These are phyloP conservation scores for Gyromitra esculenta DNA, from an alignment of 2,329 filamentous ascomycete species.

Conservation along the genomic window DNA sequence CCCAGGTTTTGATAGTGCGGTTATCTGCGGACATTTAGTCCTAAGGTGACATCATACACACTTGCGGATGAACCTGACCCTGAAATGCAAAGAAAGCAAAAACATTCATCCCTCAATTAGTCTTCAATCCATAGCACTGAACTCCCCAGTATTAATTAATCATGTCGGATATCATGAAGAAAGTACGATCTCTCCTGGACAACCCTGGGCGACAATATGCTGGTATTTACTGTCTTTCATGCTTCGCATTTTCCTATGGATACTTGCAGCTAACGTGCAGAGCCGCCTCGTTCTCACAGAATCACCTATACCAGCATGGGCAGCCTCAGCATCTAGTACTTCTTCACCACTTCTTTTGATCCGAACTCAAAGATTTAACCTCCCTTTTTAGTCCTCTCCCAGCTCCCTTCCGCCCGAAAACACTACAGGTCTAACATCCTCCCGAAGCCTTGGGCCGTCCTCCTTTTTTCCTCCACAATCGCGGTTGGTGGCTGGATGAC, in stretches of 20 bases:
- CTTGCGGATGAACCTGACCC: neutral
- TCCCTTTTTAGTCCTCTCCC: constrained; percentile 48
- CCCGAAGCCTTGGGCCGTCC: constrained; percentile 54
- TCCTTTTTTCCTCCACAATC: constrained; percentile 55
- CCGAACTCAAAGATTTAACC: constrained; percentile 20
- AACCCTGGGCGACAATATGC: constrained; percentile 44
- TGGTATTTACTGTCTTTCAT: constrained; percentile 29
- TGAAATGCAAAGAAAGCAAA: neutral
- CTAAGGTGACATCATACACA: constrained; percentile 35
- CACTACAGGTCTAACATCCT: constrained; percentile 46
- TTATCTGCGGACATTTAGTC: constrained; percentile 17
- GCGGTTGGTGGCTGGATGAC: constrained; percentile 55
- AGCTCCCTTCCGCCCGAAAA: constrained; percentile 46
- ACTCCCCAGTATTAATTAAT: neutral
- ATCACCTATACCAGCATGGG: constrained; percentile 52
- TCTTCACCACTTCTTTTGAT: neutral
- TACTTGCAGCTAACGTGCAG: constrained; percentile 30
- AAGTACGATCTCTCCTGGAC: constrained; percentile 39
- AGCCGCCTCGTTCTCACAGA: constrained; percentile 36
- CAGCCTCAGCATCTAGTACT: constrained; percentile 44
- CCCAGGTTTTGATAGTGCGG: constrained; percentile 2
- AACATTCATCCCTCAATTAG: neutral
- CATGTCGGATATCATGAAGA: constrained; percentile 45
- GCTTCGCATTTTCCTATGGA: neutral
- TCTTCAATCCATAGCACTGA: neutral